Evolutionary conservation across 2,329 filamentous ascomycete species (phyloP), one percentile per base, ranked within the genome.

Genomic region (Eutypa lata): DNA sequence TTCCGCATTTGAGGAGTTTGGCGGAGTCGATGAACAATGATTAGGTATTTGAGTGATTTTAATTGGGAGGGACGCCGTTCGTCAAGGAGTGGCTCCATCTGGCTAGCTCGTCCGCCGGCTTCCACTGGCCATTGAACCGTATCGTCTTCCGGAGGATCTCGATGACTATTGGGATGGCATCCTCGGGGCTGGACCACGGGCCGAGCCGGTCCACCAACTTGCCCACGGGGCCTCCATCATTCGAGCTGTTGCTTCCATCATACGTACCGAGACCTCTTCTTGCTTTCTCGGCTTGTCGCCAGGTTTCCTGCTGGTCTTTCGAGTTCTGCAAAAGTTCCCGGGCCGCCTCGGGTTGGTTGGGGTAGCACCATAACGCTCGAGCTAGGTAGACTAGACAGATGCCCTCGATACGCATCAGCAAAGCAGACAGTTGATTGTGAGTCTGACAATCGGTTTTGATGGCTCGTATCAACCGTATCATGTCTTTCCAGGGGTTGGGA

Each of bases 131-230:
- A 24, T 63, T 63, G 11, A 56, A 47, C 24, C 57, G 58, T 40
- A 68, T 63, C 26, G 61, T 52, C 51, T 58, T 62, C 28, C 63
- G 61, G 18, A 69, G 53, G 18, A 67, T 51, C 38, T 67, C 64
- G 14, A 69, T 57, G 3, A 59, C 59, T 28, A 68, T 50, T 13
- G 61, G 60, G 49, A 67, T 60, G 5, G 57, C 53, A 28, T 68
- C 66, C 37, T 69, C 67, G 0, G 63, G 57, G 24, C 53, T 61
- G 10, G 63, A 62, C 65, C 66, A 68, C 26, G 66, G 67, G 16
- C 67, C 66, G 18, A 69, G 53, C 45, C 65, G 63, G 51, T 69
- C 66, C 16, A 69, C 61, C 16, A 69, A 61, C 52, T 63, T 67
- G 46, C 65, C 66, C 40, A 67, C 54, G 16, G 56, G 47, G 38